Evolutionary conservation across 345 rosid genomes (phyloP).

Genomic region (Populus ilicifolia): DNA sequence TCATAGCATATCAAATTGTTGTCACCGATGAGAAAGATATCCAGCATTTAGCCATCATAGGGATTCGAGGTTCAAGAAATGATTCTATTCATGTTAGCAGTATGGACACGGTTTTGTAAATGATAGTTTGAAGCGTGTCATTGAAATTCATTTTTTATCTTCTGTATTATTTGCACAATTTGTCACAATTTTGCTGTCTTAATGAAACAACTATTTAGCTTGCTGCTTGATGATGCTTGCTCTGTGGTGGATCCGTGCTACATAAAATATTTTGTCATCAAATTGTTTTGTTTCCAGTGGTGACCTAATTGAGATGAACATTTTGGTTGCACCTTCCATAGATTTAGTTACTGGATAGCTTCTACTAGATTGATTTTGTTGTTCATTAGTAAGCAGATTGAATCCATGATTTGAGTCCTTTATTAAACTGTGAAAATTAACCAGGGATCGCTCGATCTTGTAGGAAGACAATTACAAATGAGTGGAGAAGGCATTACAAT

Average conservation of each 20-base stretch:
- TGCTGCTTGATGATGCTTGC: not conserved
- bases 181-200: not conserved
- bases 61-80: not conserved
- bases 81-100: not conserved
- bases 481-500: not conserved
- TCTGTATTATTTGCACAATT: not conserved
- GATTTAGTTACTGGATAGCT: not conserved
- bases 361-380: too few species aligned
- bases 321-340: not conserved
- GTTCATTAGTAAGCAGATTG: not conserved
- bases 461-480: not conserved
- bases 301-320: too few species aligned
- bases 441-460: not conserved
- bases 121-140: not conserved
- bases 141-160: not conserved
- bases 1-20: not conserved
- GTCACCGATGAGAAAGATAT: not conserved
- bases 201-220: not conserved
- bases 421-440: not conserved
- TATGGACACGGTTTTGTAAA: not conserved
- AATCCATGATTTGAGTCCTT: not conserved
- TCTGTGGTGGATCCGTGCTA: too few species aligned
- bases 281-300: too few species aligned
- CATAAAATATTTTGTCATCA: too few species aligned
- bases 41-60: not conserved